A percentile compares a stretch with the other conserved stretches of the same genome.
Conservation (phyloP, 208 protist species). For the Trypanosoma caninum region DNA sequence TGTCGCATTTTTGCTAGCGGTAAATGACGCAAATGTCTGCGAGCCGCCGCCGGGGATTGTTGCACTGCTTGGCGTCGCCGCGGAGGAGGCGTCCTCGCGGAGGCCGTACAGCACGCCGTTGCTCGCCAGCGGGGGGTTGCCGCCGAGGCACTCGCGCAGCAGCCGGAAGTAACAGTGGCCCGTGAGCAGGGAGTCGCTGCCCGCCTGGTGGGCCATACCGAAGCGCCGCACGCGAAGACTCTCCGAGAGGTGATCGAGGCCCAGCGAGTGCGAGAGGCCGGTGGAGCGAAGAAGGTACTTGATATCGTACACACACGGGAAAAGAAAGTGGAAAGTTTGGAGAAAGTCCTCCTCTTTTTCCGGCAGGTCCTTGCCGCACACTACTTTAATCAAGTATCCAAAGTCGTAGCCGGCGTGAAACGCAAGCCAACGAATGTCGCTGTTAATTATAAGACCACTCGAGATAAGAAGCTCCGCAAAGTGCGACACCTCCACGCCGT, state of each 20-base stretch:
- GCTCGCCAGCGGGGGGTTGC: conserved; percentile 76
- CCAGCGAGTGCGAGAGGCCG: conserved; percentile 89
- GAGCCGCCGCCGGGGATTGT: conserved; percentile 27
- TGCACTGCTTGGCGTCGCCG: conserved; percentile 72
- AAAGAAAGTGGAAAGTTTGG: conserved; percentile 94
- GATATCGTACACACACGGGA: conserved; percentile 98
- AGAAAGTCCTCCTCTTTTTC: conserved; percentile 97
- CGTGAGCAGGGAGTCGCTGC: conserved; percentile 97
- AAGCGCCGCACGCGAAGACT: conserved; percentile 92
- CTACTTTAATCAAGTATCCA: conserved; percentile 96
- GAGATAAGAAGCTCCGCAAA: conserved; percentile 97
- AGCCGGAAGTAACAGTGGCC: conserved; percentile 98
- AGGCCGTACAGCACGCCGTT: conserved; percentile 96
- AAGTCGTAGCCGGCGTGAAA: conserved; percentile 99
- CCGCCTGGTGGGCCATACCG: conserved; percentile 94
- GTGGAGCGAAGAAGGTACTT: conserved; percentile 98
- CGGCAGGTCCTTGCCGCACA: conserved; percentile 95
- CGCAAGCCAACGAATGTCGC: conserved; percentile 96
- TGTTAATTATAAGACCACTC: conserved; percentile 95
- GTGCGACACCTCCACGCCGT: conserved; percentile 95
- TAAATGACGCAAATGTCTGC: conserved; percentile 23
- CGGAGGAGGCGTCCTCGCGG: conserved; percentile 79
- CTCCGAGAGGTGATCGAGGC: conserved; percentile 96
- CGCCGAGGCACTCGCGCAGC: conserved; percentile 81
- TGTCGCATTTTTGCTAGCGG: conserved; percentile 19